Conservation (phyloP, 108 stramenopile genomes). For the Ochromonas danica region DNA sequence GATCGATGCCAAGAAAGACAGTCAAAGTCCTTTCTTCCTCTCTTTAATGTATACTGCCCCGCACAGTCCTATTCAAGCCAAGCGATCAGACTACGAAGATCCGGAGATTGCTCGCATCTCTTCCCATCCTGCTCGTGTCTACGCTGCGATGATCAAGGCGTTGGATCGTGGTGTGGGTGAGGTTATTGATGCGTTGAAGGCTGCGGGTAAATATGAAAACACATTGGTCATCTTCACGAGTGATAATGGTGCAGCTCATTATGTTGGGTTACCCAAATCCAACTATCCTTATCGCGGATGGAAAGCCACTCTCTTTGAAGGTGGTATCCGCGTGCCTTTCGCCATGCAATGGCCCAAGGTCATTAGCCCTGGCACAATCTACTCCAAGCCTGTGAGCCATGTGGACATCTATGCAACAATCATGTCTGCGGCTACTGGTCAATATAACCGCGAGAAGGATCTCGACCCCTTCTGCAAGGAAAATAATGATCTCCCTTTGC, state of each 20-base stretch:
- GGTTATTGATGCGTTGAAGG: background rate
- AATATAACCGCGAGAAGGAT: background rate
- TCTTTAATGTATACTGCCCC: background rate
- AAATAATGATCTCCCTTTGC: background rate
- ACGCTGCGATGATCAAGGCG: constrained; percentile 25
- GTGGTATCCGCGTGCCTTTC: constrained; percentile 23
- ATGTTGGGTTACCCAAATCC: background rate
- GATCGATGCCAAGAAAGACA: background rate
- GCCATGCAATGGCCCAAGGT: constrained; percentile 27
- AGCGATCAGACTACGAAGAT: background rate
- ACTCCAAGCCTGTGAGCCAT: background rate
- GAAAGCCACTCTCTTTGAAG: constrained; percentile 27
- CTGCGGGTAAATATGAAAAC: background rate
- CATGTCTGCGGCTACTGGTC: background rate
- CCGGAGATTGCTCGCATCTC: background rate
- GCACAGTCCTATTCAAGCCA: constrained; percentile 29
- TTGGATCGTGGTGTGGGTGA: constrained; percentile 24
- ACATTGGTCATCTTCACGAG: constrained; percentile 34
- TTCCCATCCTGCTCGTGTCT: background rate
- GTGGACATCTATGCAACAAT: constrained; percentile 9
- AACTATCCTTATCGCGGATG: constrained; percentile 22
- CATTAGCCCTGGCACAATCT: background rate
- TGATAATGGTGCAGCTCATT: constrained; percentile 22
- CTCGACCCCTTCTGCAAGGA: background rate
- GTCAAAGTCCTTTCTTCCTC: background rate